A percentile compares a stretch with the other conserved stretches of the same genome.
These are phyloP conservation scores for Hydnomerulius pinastri DNA, from an alignment of 768 basidiomycete genomes.

Conservation along the genomic window DNA sequence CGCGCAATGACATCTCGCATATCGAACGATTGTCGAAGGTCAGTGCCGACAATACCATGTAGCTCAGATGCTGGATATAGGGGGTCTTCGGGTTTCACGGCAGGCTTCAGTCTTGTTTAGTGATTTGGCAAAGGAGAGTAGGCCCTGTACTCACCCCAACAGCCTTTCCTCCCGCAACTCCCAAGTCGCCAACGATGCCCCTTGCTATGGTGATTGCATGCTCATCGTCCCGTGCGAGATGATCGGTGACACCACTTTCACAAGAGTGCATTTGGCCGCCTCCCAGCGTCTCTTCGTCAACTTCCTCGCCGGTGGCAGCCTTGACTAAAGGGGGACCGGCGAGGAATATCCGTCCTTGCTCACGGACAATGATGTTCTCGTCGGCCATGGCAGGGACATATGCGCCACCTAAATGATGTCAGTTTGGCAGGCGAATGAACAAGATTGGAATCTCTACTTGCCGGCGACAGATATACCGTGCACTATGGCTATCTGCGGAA, in stretches of 20 bases:
- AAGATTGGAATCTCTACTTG: slow-evolving; percentile 8
- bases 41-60: slow-evolving; percentile 90
- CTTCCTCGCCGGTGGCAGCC: slow-evolving; percentile 90
- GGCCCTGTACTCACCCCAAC: slow-evolving; percentile 43
- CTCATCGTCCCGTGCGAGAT: slow-evolving; percentile 82
- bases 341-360: slow-evolving; percentile 92
- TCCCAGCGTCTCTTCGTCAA: slow-evolving; percentile 91
- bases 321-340: slow-evolving; percentile 95
- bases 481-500: slow-evolving; percentile 90
- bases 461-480: slow-evolving; percentile 95
- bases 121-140: slow-evolving; percentile 1
- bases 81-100: slow-evolving; percentile 64
- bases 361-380: slow-evolving; percentile 86
- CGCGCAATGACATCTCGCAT: slow-evolving; percentile 94
- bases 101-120: slow-evolving; percentile 45
- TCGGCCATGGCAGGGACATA: slow-evolving; percentile 98
- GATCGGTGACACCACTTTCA: slow-evolving; percentile 90
- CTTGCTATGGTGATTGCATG: slow-evolving; percentile 82
- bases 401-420: slow-evolving; percentile 63
- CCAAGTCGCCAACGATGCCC: slow-evolving; percentile 75
- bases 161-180: slow-evolving; percentile 55
- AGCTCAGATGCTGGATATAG: slow-evolving; percentile 80
- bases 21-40: slow-evolving; percentile 85
- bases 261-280: slow-evolving; percentile 90
- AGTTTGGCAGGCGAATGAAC: slow-evolving; percentile 4